Evolutionary conservation across 2,329 filamentous ascomycete genomes (phyloP).

Genomic region (Ilyonectria robusta): DNA sequence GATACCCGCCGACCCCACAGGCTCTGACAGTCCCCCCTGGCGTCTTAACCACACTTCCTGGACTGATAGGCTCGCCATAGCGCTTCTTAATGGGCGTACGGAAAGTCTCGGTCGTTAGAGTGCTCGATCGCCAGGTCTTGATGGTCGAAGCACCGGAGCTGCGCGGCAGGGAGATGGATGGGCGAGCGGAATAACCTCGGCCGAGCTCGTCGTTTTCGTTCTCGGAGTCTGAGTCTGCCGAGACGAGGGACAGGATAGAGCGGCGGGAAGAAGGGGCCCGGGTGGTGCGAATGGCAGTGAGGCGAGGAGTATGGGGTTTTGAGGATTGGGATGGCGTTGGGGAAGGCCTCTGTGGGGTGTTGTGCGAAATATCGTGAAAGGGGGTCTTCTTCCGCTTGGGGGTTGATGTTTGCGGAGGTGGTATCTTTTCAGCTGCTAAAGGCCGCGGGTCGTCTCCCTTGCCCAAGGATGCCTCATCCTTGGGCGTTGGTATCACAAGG

Average conservation of each 20-base stretch:
- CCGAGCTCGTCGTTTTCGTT: constrained; percentile 55
- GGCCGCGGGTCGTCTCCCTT: constrained; percentile 1
- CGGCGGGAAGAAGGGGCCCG: constrained; percentile 50
- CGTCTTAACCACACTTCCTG: constrained; percentile 54
- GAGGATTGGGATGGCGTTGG: constrained; percentile 37
- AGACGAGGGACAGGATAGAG: constrained; percentile 60
- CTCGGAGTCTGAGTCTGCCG: constrained; percentile 58
- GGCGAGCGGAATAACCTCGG: constrained; percentile 25
- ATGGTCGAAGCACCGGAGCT: constrained; percentile 34
- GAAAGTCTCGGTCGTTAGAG: constrained; percentile 48
- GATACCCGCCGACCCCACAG: constrained; percentile 70
- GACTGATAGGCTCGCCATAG: constrained; percentile 38
- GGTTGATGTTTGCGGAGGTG: constrained; percentile 7
- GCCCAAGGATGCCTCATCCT: neutral
- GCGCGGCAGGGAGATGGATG: constrained; percentile 35
- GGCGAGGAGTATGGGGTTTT: constrained; percentile 48
- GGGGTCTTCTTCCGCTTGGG: constrained; percentile 25
- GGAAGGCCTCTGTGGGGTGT: constrained; percentile 4
- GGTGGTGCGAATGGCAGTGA: constrained; percentile 43
- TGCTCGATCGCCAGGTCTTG: constrained; percentile 49
- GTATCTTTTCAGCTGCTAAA: neutral
- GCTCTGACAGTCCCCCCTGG: constrained; percentile 64
- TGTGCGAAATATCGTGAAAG: neutral
- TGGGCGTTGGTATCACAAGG: constrained; percentile 1
- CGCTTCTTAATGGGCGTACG: constrained; percentile 47